A percentile compares a stretch with the other conserved stretches of the same genome.
phyloP scores from a whole-genome alignment of 2,329 filamentous ascomycete genomes.

The Ceratocystis destructans region DNA sequence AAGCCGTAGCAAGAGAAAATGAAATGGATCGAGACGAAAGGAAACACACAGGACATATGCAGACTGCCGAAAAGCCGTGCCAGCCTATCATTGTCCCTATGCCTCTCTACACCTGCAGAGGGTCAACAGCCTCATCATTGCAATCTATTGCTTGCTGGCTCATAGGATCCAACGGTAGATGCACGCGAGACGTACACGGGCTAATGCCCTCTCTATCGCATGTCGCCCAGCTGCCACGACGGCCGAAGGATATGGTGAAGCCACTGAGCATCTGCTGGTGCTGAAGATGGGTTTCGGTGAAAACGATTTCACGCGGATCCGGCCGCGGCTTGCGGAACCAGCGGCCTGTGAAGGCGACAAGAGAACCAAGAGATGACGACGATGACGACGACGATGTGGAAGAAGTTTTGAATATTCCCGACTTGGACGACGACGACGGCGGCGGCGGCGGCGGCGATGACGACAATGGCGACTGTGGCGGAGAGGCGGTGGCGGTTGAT shows the following conservation, averaged over 20 bases:
- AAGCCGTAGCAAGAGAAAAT: neutral
- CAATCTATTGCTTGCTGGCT: neutral
- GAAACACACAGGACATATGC: neutral
- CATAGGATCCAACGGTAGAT: neutral
- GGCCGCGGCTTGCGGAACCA: constrained; percentile 13
- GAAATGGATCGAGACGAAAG: neutral
- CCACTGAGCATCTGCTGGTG: constrained; percentile 35
- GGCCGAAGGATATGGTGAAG: constrained; percentile 36
- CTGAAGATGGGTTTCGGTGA: constrained; percentile 33
- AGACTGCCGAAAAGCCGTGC: neutral
- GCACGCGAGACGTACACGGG: constrained; percentile 16
- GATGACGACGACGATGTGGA: constrained; percentile 6
- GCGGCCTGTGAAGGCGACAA: constrained; percentile 10
- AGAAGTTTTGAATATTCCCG: constrained; percentile 6
- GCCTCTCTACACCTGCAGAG: neutral
- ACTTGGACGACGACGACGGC: neutral
- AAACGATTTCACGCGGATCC: constrained; percentile 34
- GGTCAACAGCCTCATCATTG: neutral
- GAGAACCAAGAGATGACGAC: constrained; percentile 9
- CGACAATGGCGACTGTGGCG: neutral
- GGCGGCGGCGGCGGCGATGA: neutral
- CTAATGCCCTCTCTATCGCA: constrained; percentile 16
- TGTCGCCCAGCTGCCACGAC: constrained; percentile 21
- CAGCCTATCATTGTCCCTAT: neutral
- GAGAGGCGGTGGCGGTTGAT: constrained; percentile 10